Base-by-base conservation (phyloP, 306 rosid species). In the Crotalaria pallida region DNA sequence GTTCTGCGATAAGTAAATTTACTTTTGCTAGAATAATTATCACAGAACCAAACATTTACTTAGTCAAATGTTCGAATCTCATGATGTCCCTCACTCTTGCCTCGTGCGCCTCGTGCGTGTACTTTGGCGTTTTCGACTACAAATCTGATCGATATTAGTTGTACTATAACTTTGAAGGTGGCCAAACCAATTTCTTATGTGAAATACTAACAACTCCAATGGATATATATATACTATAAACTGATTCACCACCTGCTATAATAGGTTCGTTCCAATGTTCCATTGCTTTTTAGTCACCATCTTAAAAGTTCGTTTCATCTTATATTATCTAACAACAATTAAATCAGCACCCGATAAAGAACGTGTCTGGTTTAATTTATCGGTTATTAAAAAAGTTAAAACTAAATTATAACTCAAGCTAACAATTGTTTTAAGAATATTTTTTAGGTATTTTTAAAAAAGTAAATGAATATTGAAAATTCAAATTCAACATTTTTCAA, bases 101-200 rank as follows among this genome's bases (percentile, higher is more conserved):
- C n/a, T n/a, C n/a, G n/a, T n/a, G n/a, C n/a, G n/a, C n/a, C n/a
- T 43, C 26, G 59, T 73, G 33, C 55, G 26, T 62, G 64, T 26
- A 41, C 31, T 26, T 13, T 17, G 51, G 57, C 73, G 55, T 24
- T 50, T 50, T 61, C 26, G 22, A 76, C 69, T 18, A 56, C 70
- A 76, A 58, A 74, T 65, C 66, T 55, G 44, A 75, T 44, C 74
- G 24, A 67, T 18, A 29, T 50, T 60, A 26, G 81, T 57, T 77
- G 81, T 24, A 40, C 17, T 16, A 29, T 7, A 36, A 12, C 44
- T 67, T 58, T 76, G 38, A 49, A 34, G 70, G 23, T 76, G 57
- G 63, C 70, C 36, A 38, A 40, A 59, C 48, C 12, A 52, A 17
- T 57, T 58, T 55, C 47, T 67, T 34, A 8, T 0, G 29, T 66